Conservation (phyloP, 176 grass and related monocot genomes). For the Paspalum notatum region DNA sequence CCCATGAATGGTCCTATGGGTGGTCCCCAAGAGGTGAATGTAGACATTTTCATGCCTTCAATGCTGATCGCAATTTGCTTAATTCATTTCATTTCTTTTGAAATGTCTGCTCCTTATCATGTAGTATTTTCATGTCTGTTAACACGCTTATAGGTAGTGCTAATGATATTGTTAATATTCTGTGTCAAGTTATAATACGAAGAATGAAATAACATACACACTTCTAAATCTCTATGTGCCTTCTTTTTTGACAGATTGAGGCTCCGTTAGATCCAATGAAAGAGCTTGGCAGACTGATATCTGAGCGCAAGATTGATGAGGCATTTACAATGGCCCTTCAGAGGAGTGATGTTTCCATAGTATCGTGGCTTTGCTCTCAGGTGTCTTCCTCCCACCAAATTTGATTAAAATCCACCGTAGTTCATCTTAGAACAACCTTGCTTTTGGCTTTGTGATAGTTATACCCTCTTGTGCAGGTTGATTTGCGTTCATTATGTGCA, state of each 20-base stretch:
- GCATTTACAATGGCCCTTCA: constrained; percentile 97
- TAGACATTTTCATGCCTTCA: not conserved
- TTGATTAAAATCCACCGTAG: constrained; percentile 17
- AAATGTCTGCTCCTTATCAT: constrained; percentile 23
- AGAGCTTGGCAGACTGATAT: constrained; percentile 77
- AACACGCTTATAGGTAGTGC: not conserved
- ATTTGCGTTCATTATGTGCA: constrained; percentile 72
- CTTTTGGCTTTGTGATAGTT: constrained; percentile 34
- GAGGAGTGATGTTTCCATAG: constrained; percentile 88
- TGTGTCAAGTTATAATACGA: not conserved
- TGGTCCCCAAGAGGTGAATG: constrained; percentile 59
- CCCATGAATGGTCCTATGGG: constrained; percentile 73
- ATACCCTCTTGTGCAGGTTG: constrained; percentile 67
- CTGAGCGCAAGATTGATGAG: constrained; percentile 87
- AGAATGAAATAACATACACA: not conserved
- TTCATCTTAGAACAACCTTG: constrained; percentile 16
- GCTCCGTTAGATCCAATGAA: constrained; percentile 82
- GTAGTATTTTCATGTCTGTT: constrained; percentile 2
- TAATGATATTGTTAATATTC: constrained; percentile 12
- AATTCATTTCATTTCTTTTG: not conserved
- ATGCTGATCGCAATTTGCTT: constrained; percentile 17
- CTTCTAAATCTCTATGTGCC: not conserved
- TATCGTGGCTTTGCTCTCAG: constrained; percentile 96
- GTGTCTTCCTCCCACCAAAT: constrained; percentile 45
- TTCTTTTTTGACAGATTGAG: constrained; percentile 57